A percentile compares a stretch with the other conserved stretches of the same genome.
These are phyloP conservation scores for Eucalyptus globulus DNA, from an alignment of 345 rosid genomes.

Conservation along the genomic window DNA sequence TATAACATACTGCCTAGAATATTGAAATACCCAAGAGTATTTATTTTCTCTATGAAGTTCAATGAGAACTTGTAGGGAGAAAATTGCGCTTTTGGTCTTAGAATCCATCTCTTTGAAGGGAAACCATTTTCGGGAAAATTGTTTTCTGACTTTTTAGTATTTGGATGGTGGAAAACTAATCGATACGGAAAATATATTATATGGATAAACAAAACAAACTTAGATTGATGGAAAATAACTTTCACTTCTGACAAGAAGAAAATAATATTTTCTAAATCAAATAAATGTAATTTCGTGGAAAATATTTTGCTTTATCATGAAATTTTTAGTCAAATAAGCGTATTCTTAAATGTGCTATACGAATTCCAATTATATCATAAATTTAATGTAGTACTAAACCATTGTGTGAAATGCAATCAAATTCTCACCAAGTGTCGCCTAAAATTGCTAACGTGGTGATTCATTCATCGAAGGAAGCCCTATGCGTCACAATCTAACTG, in stretches of 20 bases:
- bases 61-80: not conserved
- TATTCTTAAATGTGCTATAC: not conserved
- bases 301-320: not conserved
- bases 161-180: not conserved
- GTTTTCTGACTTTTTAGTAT: not conserved
- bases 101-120: not conserved
- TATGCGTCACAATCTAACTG: rapidly evolving
- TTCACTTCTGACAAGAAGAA: no score
- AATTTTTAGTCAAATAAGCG: no score
- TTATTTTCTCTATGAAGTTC: not conserved
- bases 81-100: not conserved
- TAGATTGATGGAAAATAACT: not conserved
- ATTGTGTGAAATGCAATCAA: not conserved
- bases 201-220: not conserved
- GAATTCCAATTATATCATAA: not conserved
- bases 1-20: not conserved
- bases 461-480: not conserved
- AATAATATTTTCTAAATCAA: not conserved
- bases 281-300: no score
- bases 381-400: not conserved
- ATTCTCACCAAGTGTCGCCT: not conserved
- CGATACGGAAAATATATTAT: rapidly evolving
- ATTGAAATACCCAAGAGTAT: not conserved
- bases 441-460: not conserved
- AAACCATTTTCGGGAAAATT: not conserved